These are phyloP conservation scores for Schizosaccharomyces lindneri DNA, from an alignment of 805 yeast genomes.

Conservation along the genomic window DNA sequence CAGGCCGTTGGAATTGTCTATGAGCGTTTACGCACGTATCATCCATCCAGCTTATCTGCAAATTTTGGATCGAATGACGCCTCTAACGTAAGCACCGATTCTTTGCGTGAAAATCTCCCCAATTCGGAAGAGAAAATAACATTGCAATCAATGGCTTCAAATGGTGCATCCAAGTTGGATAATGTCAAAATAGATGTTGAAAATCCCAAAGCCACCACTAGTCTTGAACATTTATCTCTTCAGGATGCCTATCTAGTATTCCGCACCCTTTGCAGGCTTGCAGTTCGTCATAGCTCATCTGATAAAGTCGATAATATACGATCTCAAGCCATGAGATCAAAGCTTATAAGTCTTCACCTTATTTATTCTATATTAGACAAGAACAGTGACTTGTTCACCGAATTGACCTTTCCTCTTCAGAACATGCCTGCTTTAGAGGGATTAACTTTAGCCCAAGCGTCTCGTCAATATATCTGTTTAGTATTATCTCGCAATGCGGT, in stretches of 20 bases:
- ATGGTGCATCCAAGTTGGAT: conserved; percentile 12
- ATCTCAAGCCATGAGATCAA: conserved; percentile 80
- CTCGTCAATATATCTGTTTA: conserved; percentile 47
- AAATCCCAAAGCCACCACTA: conserved; percentile 20
- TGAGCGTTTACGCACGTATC: conserved; percentile 29
- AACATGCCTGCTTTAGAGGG: conserved; percentile 17
- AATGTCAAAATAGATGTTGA: conserved; percentile 11
- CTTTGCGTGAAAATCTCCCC: background rate
- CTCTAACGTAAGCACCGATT: background rate
- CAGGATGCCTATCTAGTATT: conserved; percentile 84
- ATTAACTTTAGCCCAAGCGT: conserved; percentile 16
- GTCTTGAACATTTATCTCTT: conserved; percentile 36
- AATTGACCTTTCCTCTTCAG: conserved; percentile 15
- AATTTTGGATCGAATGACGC: background rate
- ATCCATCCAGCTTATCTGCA: conserved; percentile 2
- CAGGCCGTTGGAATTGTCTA: conserved; percentile 73
- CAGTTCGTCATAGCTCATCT: conserved; percentile 35
- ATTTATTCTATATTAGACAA: conserved; percentile 67
- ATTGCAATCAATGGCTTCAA: conserved; percentile 10
- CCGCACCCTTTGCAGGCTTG: conserved; percentile 81
- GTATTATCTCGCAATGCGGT: conserved; percentile 80
- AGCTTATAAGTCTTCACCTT: conserved; percentile 63
- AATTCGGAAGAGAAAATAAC: background rate
- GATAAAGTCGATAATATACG: conserved; percentile 32
- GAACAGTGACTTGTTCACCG: conserved; percentile 54